Conservation (phyloP, 2,329 filamentous ascomycete genomes). For the Herpotrichia juniperi region DNA sequence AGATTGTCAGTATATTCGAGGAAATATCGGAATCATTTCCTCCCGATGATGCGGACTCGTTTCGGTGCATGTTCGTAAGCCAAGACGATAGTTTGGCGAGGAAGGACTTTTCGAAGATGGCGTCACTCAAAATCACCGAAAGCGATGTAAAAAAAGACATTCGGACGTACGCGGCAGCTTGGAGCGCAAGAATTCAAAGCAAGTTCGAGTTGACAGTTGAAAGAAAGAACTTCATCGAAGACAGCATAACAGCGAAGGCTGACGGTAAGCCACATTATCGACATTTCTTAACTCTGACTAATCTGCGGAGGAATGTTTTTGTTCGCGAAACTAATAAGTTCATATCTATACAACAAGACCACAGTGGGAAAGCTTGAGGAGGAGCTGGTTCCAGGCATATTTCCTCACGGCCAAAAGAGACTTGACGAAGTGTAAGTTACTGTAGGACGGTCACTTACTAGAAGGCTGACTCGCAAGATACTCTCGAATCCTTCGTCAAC, state of each 20-base stretch:
- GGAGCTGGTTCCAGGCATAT: no score
- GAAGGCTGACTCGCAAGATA: no score
- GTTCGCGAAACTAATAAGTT: conserved; percentile 29
- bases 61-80: conserved; percentile 20
- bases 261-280: no score
- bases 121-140: conserved; percentile 9
- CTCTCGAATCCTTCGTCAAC: conserved; percentile 16
- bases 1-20: conserved; percentile 35
- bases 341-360: conserved; percentile 10
- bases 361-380: no score
- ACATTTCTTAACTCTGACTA: no score
- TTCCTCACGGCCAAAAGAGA: no score
- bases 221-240: no score
- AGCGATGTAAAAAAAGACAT: conserved; percentile 37
- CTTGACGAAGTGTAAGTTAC: no score
- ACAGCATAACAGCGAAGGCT: no score
- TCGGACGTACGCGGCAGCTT: conserved; percentile 7
- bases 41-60: conserved; percentile 19
- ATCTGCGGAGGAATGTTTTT: conserved; percentile 29
- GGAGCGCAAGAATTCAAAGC: no score
- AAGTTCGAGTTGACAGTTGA: no score
- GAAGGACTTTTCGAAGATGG: conserved; percentile 16
- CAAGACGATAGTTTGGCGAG: conserved; percentile 17
- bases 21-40: conserved; percentile 18
- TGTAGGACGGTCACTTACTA: no score